A percentile compares a stretch with the other conserved stretches of the same genome.
phyloP scores from a whole-genome alignment of 108 stramenopile genomes.

The Fistulifera solaris region DNA sequence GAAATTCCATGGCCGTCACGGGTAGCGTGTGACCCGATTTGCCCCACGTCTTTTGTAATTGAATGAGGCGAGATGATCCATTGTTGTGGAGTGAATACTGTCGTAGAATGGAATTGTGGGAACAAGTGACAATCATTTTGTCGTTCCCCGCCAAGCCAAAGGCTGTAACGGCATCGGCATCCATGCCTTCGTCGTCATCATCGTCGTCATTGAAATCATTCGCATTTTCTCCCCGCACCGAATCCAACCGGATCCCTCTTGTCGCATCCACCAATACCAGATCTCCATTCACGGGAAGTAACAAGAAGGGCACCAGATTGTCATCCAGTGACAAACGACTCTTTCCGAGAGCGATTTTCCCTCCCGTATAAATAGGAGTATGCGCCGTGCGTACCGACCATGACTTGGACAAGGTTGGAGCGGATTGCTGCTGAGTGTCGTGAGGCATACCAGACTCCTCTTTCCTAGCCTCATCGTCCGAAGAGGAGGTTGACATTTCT shows the following conservation, averaged over 20 bases:
- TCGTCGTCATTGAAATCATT: slow-evolving; percentile 37
- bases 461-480: no score
- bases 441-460: no score
- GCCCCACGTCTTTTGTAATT: slow-evolving; percentile 46
- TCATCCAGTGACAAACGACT: background rate
- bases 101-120: slow-evolving; percentile 50
- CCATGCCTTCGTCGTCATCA: slow-evolving; percentile 59
- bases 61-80: slow-evolving; percentile 5
- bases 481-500: no score
- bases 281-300: slow-evolving; percentile 73
- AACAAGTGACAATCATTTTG: slow-evolving; percentile 52
- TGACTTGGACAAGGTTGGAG: slow-evolving; percentile 63
- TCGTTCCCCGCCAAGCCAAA: slow-evolving; percentile 57
- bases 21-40: slow-evolving; percentile 70
- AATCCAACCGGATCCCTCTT: slow-evolving; percentile 33
- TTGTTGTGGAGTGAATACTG: slow-evolving; percentile 37
- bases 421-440: background rate
- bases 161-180: slow-evolving; percentile 69
- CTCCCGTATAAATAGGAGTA: slow-evolving; percentile 74
- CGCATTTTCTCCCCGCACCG: slow-evolving; percentile 21
- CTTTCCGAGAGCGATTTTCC: slow-evolving; percentile 30
- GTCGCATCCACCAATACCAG: slow-evolving; percentile 64
- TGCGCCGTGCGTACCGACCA: slow-evolving; percentile 61
- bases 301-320: slow-evolving; percentile 27
- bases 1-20: slow-evolving; percentile 58